phyloP scores from a whole-genome alignment of 345 rosid species.

The Pseudoturritis turrita region DNA sequence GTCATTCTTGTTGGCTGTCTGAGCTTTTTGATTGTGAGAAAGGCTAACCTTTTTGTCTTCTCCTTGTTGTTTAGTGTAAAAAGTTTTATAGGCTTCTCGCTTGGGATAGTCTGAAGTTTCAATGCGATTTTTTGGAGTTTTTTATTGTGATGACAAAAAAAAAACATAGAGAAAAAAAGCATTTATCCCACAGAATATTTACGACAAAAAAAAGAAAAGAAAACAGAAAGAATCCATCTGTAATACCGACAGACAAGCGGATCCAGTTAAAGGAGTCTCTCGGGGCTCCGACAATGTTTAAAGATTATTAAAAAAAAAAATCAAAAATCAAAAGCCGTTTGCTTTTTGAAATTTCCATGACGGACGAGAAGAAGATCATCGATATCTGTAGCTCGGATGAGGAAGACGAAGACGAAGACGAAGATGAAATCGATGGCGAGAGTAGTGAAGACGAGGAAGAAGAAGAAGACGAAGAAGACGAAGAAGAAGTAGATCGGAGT shows the following conservation, averaged over 20 bases:
- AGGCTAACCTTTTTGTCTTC: too few species aligned
- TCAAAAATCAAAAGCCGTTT: not conserved
- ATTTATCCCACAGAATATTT: not conserved
- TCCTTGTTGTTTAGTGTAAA: too few species aligned
- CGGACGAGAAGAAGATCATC: conserved; percentile 15
- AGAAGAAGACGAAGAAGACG: conserved; percentile 14
- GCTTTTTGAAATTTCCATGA: conserved; percentile 29
- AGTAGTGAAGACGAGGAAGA: conserved; percentile 9
- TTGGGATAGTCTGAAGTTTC: too few species aligned
- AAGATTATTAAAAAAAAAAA: not conserved
- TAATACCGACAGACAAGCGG: not conserved
- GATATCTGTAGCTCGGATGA: conserved; percentile 8
- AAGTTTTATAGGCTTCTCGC: too few species aligned
- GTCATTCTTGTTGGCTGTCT: too few species aligned
- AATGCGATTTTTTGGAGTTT: too few species aligned
- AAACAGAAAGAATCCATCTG: conserved; percentile 3
- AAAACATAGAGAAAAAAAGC: too few species aligned
- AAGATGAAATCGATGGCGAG: not conserved
- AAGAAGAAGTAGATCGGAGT: conserved; percentile 23
- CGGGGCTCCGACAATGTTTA: conserved; percentile 16
- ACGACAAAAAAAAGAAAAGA: too few species aligned
- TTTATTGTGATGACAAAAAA: too few species aligned
- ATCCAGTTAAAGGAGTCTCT: not conserved
- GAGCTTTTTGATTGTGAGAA: too few species aligned
- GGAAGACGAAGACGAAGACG: conserved; percentile 9